Conservation (phyloP, 2,329 filamentous ascomycete species). For the Penicillium sp. region DNA sequence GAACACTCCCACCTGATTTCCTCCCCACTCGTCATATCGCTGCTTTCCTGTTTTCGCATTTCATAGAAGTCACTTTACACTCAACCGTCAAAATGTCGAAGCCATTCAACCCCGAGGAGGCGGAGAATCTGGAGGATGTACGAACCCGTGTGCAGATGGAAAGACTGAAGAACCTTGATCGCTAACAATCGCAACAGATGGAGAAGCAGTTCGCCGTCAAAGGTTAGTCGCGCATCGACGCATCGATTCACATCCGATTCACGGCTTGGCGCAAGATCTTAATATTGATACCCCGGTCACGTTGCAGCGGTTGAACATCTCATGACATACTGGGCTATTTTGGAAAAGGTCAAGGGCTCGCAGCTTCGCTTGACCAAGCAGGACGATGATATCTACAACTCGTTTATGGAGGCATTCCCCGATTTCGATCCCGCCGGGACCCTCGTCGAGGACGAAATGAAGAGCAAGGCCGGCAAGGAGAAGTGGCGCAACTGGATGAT, state of each 20-base stretch:
- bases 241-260: neutral
- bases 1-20: conserved; percentile 7
- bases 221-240: conserved; percentile 43
- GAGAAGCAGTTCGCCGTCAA: conserved; percentile 99
- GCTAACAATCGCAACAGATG: conserved; percentile 52
- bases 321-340: conserved; percentile 91
- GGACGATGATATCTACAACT: conserved; percentile 87
- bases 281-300: conserved; percentile 6
- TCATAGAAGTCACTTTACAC: neutral
- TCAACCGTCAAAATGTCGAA: conserved; percentile 29
- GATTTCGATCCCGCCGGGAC: conserved; percentile 77
- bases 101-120: conserved; percentile 51
- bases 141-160: conserved; percentile 22
- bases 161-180: neutral
- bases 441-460: conserved; percentile 89
- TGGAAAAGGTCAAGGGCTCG: conserved; percentile 84
- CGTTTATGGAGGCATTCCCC: conserved; percentile 79
- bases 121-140: conserved; percentile 62
- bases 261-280: neutral
- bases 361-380: conserved; percentile 80
- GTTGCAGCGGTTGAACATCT: conserved; percentile 74
- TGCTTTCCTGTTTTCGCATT: neutral
- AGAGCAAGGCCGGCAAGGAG: conserved; percentile 92
- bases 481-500: conserved; percentile 91
- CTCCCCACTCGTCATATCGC: neutral